Conservation (phyloP, 2,329 filamentous ascomycete species). For the Colletotrichum paranaense region DNA sequence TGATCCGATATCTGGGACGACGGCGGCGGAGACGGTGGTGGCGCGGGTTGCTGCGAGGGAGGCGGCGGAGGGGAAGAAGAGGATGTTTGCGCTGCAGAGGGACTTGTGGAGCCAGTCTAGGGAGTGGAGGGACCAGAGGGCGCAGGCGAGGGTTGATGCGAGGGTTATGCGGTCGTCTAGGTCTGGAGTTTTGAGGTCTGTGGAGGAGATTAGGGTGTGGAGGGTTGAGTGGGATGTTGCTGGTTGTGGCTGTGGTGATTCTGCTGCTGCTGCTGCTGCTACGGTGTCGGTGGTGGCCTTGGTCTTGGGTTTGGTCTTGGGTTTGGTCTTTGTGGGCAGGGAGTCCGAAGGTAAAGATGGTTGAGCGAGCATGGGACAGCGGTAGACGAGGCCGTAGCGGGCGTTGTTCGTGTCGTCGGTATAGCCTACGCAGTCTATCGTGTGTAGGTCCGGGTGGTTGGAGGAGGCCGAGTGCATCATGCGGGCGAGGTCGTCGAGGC, state of each 20-base stretch:
- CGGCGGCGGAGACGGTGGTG: slow-evolving; percentile 49
- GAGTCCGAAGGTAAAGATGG: neutral
- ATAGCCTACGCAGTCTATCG: slow-evolving; percentile 60
- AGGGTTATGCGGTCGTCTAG: slow-evolving; percentile 56
- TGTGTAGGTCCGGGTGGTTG: slow-evolving; percentile 58
- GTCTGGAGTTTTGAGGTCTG: slow-evolving; percentile 56
- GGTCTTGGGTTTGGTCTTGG: slow-evolving; percentile 44
- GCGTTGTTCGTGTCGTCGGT: slow-evolving; percentile 51
- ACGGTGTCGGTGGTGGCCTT: neutral
- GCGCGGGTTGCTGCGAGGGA: slow-evolving; percentile 46
- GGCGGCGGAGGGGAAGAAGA: slow-evolving; percentile 61
- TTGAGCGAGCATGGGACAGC: neutral
- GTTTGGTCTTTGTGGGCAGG: neutral
- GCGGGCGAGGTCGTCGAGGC: slow-evolving; percentile 58
- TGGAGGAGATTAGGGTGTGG: slow-evolving; percentile 37
- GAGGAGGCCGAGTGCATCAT: slow-evolving; percentile 59
- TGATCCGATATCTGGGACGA: slow-evolving; percentile 52
- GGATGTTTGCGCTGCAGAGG: slow-evolving; percentile 63
- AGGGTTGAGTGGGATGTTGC: neutral
- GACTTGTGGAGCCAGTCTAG: slow-evolving; percentile 69
- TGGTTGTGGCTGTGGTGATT: neutral
- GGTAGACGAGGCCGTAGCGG: slow-evolving; percentile 58
- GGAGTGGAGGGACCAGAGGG: slow-evolving; percentile 62
- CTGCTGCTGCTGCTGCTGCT: neutral
- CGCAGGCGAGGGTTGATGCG: slow-evolving; percentile 54